phyloP scores from a whole-genome alignment of 1,284 basidiomycete species.

The Fomitopsis pinicola region DNA sequence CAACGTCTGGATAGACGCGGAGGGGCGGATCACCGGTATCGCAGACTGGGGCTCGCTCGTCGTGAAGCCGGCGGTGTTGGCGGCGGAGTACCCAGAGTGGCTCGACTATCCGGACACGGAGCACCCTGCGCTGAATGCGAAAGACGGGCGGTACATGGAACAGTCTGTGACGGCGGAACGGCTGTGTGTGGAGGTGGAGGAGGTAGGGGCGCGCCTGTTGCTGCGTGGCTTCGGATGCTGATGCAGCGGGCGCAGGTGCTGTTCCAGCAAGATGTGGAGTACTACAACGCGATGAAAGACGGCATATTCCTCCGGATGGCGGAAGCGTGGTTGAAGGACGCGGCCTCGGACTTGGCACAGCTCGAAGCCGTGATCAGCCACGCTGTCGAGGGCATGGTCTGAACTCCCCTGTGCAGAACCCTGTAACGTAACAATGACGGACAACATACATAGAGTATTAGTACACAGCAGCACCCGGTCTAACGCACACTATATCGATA shows the following conservation, averaged over 20 bases:
- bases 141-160: background rate
- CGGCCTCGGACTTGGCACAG: background rate
- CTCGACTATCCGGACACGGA: background rate
- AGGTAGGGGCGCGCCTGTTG: background rate
- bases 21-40: background rate
- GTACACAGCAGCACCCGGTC: background rate
- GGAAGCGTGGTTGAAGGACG: slow-evolving; percentile 1
- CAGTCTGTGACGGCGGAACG: background rate
- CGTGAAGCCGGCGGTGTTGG: background rate
- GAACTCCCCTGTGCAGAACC: background rate
- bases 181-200: background rate
- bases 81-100: background rate
- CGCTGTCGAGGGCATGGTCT: background rate
- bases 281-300: background rate
- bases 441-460: background rate
- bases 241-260: background rate
- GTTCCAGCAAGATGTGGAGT: background rate
- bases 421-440: background rate
- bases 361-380: background rate
- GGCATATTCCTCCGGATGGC: background rate
- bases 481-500: background rate
- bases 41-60: background rate
- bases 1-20: background rate
- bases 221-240: background rate
- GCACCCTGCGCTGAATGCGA: background rate